Base-by-base conservation (phyloP, 1,284 basidiomycete species). In the Leccinum ponderosum region DNA sequence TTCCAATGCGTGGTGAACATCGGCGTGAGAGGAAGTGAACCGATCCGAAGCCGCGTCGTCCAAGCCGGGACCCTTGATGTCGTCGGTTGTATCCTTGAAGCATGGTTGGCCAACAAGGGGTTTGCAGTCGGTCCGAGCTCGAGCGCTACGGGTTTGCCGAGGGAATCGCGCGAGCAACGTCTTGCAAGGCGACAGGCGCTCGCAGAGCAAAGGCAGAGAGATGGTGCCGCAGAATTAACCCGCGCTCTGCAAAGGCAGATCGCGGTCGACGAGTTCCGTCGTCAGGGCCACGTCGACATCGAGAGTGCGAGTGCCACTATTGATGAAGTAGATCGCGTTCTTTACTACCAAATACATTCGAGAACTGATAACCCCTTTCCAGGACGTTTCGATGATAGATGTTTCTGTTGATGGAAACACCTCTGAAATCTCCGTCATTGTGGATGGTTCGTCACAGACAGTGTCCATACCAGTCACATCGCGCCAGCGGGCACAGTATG, bases 1-100 rank as follows among this genome's bases (percentile, higher is more conserved):
- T 97, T 99, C 73, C 96, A 98, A 73, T 98, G 95, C 72, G 90
- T 98, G 52, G 95, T 97, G 67, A 98, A 99, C 76, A 95, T 99
- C 68, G 97, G 97, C 53, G 96, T 99, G 0, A 83, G 97, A 42
- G 97, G 97, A n/a, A 94, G 89, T 65, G 97, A 99, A 75, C 85
- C 87, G 27, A 95, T 97, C 68, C 83, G 97, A 50, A 93, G 91
- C 59, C 83, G 96, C 4, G 96, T 99, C 20, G 97, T 99, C 3
- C 95, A 98, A 75, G 95, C 96, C 0, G 97, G 97, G 27, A 95
- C 96, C 2, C 82, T 99, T 17, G 94, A 97, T 63, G 92, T 98
- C 39, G 95, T 97, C 2, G 94, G 95, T 5, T 94, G 94, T 68
- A 93, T 99, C 33, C 83, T 99, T 33, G 95, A 98, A 77, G 93